phyloP scores from a whole-genome alignment of 129 eudicot genomes.

The Smallanthus sonchifolius region DNA sequence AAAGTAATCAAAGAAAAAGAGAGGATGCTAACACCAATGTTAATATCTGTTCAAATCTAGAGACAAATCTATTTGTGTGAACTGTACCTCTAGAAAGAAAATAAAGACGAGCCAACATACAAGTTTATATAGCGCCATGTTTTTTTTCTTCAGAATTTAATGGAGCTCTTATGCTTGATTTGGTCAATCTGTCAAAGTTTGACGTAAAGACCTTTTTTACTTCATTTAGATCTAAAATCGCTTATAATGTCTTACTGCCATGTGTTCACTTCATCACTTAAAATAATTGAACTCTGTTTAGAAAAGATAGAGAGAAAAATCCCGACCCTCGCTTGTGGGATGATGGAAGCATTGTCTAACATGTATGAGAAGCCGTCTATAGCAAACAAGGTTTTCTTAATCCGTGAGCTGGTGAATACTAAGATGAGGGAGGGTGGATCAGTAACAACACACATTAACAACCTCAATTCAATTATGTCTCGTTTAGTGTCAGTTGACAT shows the following conservation, averaged over 20 bases:
- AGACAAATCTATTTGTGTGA: background rate
- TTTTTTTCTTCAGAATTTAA: no score
- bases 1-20: background rate
- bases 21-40: background rate
- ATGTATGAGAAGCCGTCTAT: no score
- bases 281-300: background rate
- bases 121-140: background rate
- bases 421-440: no score
- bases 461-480: no score
- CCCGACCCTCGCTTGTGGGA: background rate
- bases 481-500: no score
- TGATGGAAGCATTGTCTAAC: no score
- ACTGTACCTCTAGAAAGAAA: background rate
- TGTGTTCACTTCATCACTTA: background rate
- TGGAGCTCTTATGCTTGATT: background rate
- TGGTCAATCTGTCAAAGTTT: background rate
- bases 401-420: no score
- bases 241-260: background rate
- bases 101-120: background rate
- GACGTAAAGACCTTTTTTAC: background rate
- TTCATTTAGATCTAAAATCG: background rate
- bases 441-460: no score
- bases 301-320: background rate
- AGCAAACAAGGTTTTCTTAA: no score
- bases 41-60: background rate